Evolutionary conservation across 148 eudicot species (phyloP).

Genomic region (Euryodendron excelsum): DNA sequence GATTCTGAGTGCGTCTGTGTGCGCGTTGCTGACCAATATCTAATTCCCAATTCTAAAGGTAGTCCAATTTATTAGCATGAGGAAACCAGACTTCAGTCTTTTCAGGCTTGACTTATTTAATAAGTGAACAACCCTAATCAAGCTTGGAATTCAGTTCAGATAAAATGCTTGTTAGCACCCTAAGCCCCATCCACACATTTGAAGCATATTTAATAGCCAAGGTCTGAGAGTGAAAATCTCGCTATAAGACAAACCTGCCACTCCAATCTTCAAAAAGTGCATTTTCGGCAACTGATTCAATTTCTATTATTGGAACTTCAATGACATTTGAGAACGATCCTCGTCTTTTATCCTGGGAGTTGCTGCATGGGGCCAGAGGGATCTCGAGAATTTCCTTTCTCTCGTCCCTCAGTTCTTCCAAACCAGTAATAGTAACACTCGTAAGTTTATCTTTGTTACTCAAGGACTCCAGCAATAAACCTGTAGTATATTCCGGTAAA

Average conservation of each 20-base stretch:
- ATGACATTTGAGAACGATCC: background rate
- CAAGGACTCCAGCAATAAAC: constrained; percentile 15
- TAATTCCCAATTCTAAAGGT: background rate
- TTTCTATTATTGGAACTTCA: constrained; percentile 18
- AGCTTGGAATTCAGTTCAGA: background rate
- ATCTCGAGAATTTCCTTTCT: constrained; percentile 4
- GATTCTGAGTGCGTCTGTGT: background rate
- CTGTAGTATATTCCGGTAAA: background rate
- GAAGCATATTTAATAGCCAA: background rate
- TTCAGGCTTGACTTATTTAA: background rate
- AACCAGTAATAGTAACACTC: constrained; percentile 12
- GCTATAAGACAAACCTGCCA: constrained; percentile 20
- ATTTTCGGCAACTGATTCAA: constrained; percentile 16
- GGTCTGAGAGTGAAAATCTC: background rate
- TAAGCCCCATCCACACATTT: background rate
- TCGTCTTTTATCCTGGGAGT: constrained; percentile 14
- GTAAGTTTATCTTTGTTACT: constrained; percentile 15
- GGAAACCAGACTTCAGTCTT: background rate
- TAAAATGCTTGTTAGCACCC: background rate
- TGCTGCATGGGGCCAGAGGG: constrained; percentile 11
- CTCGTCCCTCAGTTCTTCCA: constrained; percentile 12
- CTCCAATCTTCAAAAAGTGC: constrained; percentile 11
- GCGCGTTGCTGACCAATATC: too few species aligned
- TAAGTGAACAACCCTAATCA: background rate
- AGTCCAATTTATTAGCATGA: background rate